A percentile compares a stretch with the other conserved stretches of the same genome.
Conservation (phyloP, 2,329 filamentous ascomycete genomes). For the Epichloe sibirici region DNA sequence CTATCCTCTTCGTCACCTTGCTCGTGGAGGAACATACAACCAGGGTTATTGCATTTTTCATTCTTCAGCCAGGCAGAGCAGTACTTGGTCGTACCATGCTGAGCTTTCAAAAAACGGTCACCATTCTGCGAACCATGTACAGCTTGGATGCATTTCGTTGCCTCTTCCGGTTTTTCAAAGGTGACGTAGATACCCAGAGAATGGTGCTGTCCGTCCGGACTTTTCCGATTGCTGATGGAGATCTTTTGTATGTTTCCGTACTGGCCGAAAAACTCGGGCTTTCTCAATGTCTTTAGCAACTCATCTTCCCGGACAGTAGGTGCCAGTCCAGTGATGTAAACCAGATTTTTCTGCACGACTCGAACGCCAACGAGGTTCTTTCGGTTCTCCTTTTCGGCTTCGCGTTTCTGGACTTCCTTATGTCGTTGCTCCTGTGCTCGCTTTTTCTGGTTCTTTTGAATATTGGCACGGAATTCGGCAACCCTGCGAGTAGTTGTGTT, state of each 20-base stretch:
- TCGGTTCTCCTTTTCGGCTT: constrained; percentile 88
- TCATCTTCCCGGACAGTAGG: constrained; percentile 88
- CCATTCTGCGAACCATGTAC: constrained; percentile 90
- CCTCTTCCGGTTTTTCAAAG: constrained; percentile 84
- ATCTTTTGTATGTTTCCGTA: constrained; percentile 99
- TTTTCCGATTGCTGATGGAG: constrained; percentile 92
- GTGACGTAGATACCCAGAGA: constrained; percentile 98
- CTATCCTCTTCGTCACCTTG: constrained; percentile 97
- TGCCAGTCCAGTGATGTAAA: constrained; percentile 91
- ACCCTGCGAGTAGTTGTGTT: constrained; percentile 33
- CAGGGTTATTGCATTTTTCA: constrained; percentile 87
- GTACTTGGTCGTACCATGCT: constrained; percentile 88
- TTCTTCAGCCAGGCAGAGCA: constrained; percentile 94
- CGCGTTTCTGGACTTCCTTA: constrained; percentile 90
- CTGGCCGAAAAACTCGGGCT: constrained; percentile 90
- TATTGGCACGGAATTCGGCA: constrained; percentile 63
- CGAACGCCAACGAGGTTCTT: constrained; percentile 93
- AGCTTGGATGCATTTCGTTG: constrained; percentile 75
- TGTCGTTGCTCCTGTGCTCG: constrained; percentile 72
- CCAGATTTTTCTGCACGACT: constrained; percentile 95
- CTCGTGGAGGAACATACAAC: constrained; percentile 97
- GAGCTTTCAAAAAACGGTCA: constrained; percentile 69
- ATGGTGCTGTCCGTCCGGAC: constrained; percentile 60
- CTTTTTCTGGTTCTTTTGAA: constrained; percentile 86
- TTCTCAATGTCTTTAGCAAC: constrained; percentile 77